A percentile compares a stretch with the other conserved stretches of the same genome.
These are phyloP conservation scores for Musa schizocarpa DNA, from an alignment of 176 grass and related monocot genomes.

Conservation along the genomic window DNA sequence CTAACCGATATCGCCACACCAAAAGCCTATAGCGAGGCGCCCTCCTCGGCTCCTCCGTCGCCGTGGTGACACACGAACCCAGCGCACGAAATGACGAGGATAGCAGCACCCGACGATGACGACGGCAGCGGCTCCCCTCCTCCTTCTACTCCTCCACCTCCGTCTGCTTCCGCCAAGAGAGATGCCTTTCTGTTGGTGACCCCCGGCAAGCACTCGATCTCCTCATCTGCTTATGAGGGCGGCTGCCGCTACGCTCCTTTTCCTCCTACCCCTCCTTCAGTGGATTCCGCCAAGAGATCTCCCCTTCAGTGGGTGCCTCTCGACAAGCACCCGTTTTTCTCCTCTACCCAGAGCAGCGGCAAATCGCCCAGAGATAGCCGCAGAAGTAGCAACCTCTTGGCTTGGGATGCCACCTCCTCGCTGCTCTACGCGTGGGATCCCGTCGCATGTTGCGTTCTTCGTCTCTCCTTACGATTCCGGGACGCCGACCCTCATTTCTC, in stretches of 20 bases:
- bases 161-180: neutral
- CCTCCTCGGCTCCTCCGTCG: neutral
- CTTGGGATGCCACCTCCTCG: slow-evolving; percentile 62
- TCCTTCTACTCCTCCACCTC: neutral
- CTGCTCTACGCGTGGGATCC: slow-evolving; percentile 76
- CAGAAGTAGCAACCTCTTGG: slow-evolving; percentile 22
- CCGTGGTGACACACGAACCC: neutral
- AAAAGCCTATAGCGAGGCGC: neutral
- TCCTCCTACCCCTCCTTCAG: neutral
- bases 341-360: slow-evolving; percentile 1
- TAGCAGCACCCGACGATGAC: slow-evolving; percentile 7
- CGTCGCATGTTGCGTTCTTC: slow-evolving; percentile 31
- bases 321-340: slow-evolving; percentile 32
- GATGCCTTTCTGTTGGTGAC: neutral
- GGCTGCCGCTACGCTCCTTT: neutral
- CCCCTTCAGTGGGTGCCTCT: slow-evolving; percentile 35
- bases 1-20: neutral
- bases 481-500: slow-evolving; percentile 34
- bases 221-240: neutral
- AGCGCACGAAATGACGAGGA: neutral
- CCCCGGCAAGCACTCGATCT: neutral
- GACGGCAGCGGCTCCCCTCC: neutral
- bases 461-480: slow-evolving; percentile 52
- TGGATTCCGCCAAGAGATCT: neutral
- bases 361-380: neutral